Conservation (phyloP, 306 rosid genomes). For the Sechiopsis laciniata region DNA sequence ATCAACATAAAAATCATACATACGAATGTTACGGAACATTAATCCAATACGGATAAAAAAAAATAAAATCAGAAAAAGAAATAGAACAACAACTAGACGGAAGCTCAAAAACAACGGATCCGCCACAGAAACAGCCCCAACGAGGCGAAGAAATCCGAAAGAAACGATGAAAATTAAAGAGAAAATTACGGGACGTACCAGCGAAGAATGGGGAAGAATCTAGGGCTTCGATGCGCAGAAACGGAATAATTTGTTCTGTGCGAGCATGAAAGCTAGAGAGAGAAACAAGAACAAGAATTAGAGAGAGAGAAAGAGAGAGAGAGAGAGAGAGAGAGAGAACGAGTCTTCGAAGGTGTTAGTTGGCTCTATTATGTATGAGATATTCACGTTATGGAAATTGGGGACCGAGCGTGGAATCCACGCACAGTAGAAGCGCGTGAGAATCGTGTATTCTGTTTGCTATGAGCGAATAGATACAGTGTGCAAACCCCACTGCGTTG, state of each 20-base stretch:
- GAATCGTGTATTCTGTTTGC: neutral
- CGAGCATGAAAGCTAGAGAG: constrained; percentile 39
- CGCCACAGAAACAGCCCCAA: constrained; percentile 25
- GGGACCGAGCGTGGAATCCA: neutral
- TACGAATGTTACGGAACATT: constrained; percentile 23
- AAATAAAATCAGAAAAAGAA: neutral
- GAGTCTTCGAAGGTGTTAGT: constrained; percentile 22
- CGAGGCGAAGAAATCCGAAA: constrained; percentile 16
- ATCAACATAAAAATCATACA: neutral
- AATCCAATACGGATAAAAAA: constrained; percentile 16
- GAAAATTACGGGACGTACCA: constrained; percentile 43
- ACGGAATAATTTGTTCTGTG: constrained; percentile 27
- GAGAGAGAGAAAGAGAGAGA: constrained; percentile 17
- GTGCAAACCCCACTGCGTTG: neutral
- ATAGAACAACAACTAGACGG: neutral
- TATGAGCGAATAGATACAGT: neutral
- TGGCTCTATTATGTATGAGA: neutral
- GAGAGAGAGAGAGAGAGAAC: constrained; percentile 12
- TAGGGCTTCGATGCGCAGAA: constrained; percentile 44
- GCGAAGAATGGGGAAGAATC: constrained; percentile 45
- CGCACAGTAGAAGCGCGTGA: constrained; percentile 14
- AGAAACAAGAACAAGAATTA: neutral
- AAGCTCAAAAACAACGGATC: constrained; percentile 50
- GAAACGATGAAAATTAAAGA: constrained; percentile 25
- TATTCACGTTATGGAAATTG: too few species aligned